Evolutionary conservation across 2,329 filamentous ascomycete genomes (phyloP), one percentile per base, ranked within the genome.

Genomic region (Thielaviopsis punctulata): DNA sequence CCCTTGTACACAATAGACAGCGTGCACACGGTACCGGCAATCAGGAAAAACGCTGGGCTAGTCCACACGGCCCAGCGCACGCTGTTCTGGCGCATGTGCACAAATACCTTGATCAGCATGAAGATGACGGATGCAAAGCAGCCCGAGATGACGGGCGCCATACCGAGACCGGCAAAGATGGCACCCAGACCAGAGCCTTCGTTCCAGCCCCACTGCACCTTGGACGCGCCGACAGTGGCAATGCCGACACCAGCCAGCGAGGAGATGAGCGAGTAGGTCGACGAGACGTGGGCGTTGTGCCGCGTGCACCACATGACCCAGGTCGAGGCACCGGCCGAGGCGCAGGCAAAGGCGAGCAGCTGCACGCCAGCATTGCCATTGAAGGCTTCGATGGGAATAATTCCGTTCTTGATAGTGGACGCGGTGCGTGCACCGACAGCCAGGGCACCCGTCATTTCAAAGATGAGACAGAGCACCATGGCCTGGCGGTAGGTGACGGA

Each of bases 231-330:
- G 52, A 75, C 79, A 2, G 77, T 77, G 0, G 81, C 80, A 57
- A 84, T 76, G 66, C 80, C 80, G 41, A 84, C 80, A 66, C 80
- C 80, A 54, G 79, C 79, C 39, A 85, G 73, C 53, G 80, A 73
- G 0, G 79, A 83, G 61, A 84, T 75, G 51, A 85, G 73, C 0
- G 80, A 83, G 70, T 84, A 83, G 23, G 80, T 84, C 0, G 81
- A 83, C 0, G 80, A 84, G 59, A 84, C 80, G 66, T 84, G 83
- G 55, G 81, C 80, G 3, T 79, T 83, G 71, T 86, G 73, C 46
- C 73, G 71, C 1, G 82, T 87, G 65, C 82, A 86, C 81, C 82
- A 86, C 81, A 86, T 86, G 46, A 87, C 81, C 82, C 83, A 88
- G 9, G 73, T 69, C 1, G 80, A 79, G 48, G 81, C 79, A 59